phyloP scores from a whole-genome alignment of 805 yeast genomes.

The Kluyveromyces dobzhanskii region DNA sequence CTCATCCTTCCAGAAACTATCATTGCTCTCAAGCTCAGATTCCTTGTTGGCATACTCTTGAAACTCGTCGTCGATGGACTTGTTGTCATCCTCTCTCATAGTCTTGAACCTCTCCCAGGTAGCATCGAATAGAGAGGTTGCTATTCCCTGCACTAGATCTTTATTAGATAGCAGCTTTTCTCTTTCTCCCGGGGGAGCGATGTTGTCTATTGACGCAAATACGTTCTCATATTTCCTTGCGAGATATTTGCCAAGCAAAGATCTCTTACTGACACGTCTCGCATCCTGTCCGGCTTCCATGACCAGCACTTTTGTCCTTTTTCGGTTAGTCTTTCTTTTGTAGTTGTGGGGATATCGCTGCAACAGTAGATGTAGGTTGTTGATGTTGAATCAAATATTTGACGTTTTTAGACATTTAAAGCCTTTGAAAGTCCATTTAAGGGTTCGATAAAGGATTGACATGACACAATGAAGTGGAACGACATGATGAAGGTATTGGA shows the following conservation, averaged over 20 bases:
- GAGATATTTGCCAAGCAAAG: constrained; percentile 16
- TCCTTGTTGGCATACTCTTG: constrained; percentile 7
- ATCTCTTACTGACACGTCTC: constrained; percentile 8
- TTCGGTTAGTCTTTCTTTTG: too few species aligned
- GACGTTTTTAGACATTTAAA: too few species aligned
- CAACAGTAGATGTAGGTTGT: background rate
- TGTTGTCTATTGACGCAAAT: constrained; percentile 18
- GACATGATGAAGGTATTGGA: too few species aligned
- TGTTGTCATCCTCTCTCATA: constrained; percentile 10
- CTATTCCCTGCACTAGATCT: constrained; percentile 31
- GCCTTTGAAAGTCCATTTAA: too few species aligned
- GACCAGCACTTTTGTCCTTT: background rate
- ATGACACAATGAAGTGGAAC: too few species aligned
- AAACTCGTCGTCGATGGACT: constrained; percentile 9
- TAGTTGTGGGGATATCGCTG: too few species aligned
- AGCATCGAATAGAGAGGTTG: constrained; percentile 37
- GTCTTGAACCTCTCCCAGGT: constrained; percentile 33
- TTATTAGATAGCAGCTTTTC: constrained; percentile 14
- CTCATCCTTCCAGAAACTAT: constrained; percentile 19
- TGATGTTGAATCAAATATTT: background rate
- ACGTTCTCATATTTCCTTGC: constrained; percentile 20
- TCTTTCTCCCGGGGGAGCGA: constrained; percentile 8
- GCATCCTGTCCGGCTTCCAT: background rate
- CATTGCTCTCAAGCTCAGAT: constrained; percentile 20
- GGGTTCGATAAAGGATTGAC: too few species aligned